phyloP scores from a whole-genome alignment of 2,329 filamentous ascomycete species.

The Purpureocillium takamizusanense region DNA sequence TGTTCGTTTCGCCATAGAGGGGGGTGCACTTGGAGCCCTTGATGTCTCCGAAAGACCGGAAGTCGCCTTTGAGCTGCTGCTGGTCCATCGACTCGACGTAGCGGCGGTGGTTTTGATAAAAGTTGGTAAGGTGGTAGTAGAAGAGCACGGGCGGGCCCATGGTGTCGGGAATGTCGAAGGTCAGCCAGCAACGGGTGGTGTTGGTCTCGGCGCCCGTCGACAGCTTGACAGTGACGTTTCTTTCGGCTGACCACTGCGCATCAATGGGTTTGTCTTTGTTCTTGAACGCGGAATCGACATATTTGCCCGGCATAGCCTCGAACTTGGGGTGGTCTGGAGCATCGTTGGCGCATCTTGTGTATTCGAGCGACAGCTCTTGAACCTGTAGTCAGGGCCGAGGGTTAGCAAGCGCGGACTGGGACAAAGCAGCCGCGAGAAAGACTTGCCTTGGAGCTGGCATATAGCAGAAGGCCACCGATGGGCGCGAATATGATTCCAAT shows the following conservation, averaged over 20 bases:
- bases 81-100: conserved; percentile 87
- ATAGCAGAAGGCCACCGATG: conserved; percentile 79
- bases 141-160: conserved; percentile 78
- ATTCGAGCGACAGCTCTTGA: conserved; percentile 85
- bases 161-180: conserved; percentile 70
- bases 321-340: conserved; percentile 37
- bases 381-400: conserved; percentile 44
- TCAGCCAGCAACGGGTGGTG: conserved; percentile 57
- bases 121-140: conserved; percentile 94
- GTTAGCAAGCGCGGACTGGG: not conserved
- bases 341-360: conserved; percentile 62
- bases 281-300: conserved; percentile 66
- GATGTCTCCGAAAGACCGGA: conserved; percentile 52
- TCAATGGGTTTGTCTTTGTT: conserved; percentile 30
- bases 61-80: conserved; percentile 68
- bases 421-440: not conserved
- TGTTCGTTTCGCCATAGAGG: conserved; percentile 41
- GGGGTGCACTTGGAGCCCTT: conserved; percentile 66
- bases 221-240: conserved; percentile 30
- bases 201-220: conserved; percentile 23
- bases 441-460: conserved; percentile 69
- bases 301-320: conserved; percentile 41
- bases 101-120: conserved; percentile 96
- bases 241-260: conserved; percentile 33
- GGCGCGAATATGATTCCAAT: conserved; percentile 90